Evolutionary conservation across 208 protist species (phyloP).

Genomic region (Trichomonas tenax): DNA sequence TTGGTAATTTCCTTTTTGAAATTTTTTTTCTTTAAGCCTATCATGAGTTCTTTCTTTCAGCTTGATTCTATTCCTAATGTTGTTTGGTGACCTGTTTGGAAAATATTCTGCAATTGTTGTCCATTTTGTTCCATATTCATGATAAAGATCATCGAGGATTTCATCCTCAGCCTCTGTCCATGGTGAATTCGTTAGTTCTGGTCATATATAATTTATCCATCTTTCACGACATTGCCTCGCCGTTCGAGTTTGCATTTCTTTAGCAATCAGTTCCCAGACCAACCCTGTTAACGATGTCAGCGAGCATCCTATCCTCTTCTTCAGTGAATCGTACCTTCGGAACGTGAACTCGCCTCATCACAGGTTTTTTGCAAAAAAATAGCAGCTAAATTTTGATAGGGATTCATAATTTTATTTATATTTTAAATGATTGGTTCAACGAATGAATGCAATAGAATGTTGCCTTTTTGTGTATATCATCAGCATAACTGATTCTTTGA

Average conservation of each 20-base stretch:
- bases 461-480: too few species aligned
- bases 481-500: too few species aligned
- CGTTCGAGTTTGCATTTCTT: background rate
- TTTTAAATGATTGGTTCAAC: too few species aligned
- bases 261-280: background rate
- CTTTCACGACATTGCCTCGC: constrained; percentile 4
- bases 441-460: too few species aligned
- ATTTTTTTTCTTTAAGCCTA: too few species aligned
- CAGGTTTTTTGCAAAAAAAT: too few species aligned
- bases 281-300: background rate
- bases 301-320: background rate
- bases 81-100: background rate
- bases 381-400: too few species aligned
- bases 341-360: background rate
- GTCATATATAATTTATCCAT: background rate
- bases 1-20: too few species aligned
- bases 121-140: background rate
- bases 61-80: background rate
- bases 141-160: background rate
- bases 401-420: too few species aligned
- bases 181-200: background rate
- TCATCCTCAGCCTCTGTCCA: background rate
- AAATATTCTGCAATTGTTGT: background rate
- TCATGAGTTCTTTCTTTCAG: background rate
- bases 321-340: background rate